Evolutionary conservation across 1,284 basidiomycete genomes (phyloP).

Genomic region (Pholiota adiposa): DNA sequence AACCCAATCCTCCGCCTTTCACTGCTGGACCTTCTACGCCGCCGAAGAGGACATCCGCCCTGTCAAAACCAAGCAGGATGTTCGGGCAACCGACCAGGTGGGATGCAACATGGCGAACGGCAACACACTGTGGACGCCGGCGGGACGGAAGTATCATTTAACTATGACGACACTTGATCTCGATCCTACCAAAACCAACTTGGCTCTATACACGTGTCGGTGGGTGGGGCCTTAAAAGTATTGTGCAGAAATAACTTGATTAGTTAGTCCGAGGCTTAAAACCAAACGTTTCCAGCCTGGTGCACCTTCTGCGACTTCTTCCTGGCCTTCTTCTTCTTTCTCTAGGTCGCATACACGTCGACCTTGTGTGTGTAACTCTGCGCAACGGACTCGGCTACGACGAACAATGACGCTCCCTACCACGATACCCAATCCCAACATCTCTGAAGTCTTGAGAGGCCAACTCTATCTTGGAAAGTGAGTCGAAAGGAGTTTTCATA

Average conservation of each 20-base stretch:
- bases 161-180: not conserved
- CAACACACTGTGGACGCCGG: not conserved
- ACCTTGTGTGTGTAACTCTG: not conserved
- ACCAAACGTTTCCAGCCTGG: not conserved
- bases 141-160: slow-evolving; percentile 1
- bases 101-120: not conserved
- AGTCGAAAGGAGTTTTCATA: slow-evolving; percentile 20
- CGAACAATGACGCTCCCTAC: not conserved
- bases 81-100: too few relatives aligned
- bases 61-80: not conserved
- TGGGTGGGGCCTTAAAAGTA: not conserved
- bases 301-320: not conserved
- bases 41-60: not conserved
- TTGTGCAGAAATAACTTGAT: not conserved
- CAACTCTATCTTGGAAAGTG: slow-evolving; percentile 62
- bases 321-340: not conserved
- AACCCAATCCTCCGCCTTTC: not conserved
- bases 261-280: not conserved
- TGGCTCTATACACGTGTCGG: not conserved
- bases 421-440: slow-evolving; percentile 20
- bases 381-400: not conserved
- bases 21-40: not conserved
- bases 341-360: not conserved
- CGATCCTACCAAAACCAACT: not conserved
- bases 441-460: slow-evolving; percentile 46